Evolutionary conservation across 2,329 filamentous ascomycete genomes (phyloP).

Genomic region (Pleurostoma richardsiae): DNA sequence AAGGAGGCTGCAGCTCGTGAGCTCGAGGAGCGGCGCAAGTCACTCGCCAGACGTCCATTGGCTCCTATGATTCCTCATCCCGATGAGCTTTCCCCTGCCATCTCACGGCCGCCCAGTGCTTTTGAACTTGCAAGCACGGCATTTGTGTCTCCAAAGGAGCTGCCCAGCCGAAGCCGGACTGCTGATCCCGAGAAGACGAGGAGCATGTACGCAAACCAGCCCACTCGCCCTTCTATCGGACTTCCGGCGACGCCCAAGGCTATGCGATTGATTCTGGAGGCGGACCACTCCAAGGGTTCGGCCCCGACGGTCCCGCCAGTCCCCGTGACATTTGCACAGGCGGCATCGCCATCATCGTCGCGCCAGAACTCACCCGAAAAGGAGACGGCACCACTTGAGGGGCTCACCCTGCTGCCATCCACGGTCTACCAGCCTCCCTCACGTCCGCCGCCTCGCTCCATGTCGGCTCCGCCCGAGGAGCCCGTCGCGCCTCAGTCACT

Average conservation of each 20-base stretch:
- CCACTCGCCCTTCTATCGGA: slow-evolving; percentile 54
- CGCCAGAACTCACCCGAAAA: slow-evolving; percentile 27
- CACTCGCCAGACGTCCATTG: slow-evolving; percentile 73
- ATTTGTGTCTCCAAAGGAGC: slow-evolving; percentile 31
- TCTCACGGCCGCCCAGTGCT: slow-evolving; percentile 20
- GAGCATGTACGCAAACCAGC: slow-evolving; percentile 40
- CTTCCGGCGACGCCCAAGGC: slow-evolving; percentile 89
- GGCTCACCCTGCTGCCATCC: slow-evolving; percentile 47
- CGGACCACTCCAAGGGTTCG: slow-evolving; percentile 22
- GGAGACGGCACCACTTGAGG: slow-evolving; percentile 6
- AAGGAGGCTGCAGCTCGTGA: slow-evolving; percentile 77
- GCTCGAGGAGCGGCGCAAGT: slow-evolving; percentile 81
- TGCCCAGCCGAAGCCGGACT: slow-evolving; percentile 58
- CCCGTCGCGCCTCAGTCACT: slow-evolving; percentile 24
- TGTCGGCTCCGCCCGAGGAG: slow-evolving; percentile 55
- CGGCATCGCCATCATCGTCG: slow-evolving; percentile 33
- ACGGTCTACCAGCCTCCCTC: slow-evolving; percentile 55
- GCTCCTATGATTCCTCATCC: slow-evolving; percentile 79
- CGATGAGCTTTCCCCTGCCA: slow-evolving; percentile 40
- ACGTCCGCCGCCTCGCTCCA: slow-evolving; percentile 48
- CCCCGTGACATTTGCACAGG: slow-evolving; percentile 39
- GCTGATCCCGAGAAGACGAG: slow-evolving; percentile 51
- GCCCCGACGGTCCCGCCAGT: slow-evolving; percentile 51
- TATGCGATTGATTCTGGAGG: slow-evolving; percentile 74
- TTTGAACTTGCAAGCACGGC: slow-evolving; percentile 40